Base-by-base conservation (phyloP, 345 rosid genomes). In the Syzygium grande region DNA sequence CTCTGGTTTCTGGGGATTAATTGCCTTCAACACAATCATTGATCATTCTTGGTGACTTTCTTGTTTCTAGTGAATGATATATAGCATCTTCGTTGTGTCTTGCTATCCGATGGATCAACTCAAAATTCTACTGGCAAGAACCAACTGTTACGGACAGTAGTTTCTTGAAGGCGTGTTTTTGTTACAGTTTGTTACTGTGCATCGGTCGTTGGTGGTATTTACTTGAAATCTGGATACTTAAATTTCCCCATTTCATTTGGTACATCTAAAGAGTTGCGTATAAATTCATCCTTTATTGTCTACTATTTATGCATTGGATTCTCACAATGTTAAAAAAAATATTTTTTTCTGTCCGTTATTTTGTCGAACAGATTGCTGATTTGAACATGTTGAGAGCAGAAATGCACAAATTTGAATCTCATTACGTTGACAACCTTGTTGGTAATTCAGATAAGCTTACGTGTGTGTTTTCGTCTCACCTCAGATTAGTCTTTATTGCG, bases 381-480 rank as follows among this genome's bases (percentile, higher is more conserved):
- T 91, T 96, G 80, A 92, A 92, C 91, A 80, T 92, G 97, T 91
- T 96, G 93, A 95, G 91, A 88, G 99, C 94, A 87, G 99, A 96
- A 90, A 96, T 94, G 56, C 98, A 91, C 87, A 98, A 98, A 89
- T 98, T 96, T 86, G 98, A 96, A 91, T 98, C 99, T 89, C 95
- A 86, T 88, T 95, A 94, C 90, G 65, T 93, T 51, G 99, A 98
- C 88, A 94, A 96, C 86, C 99, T 98, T 90, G 97, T 98, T 92
- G 99, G 99, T 96, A 93, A 94, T 88, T 63, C 55, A 51, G 43
- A 73, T 73, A 51, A 61, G 38, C 83, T 29, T 73, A 19, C 11
- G 7, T 38, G 83, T 10, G 14, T 38, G 49, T 73, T 73, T 73
- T 73, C 46, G 17, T 68, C 46, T 68, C 83, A 10, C 43, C 83